These are phyloP conservation scores for Diplosphaera chodatii DNA, from an alignment of 139 green algal species.

Conservation along the genomic window DNA sequence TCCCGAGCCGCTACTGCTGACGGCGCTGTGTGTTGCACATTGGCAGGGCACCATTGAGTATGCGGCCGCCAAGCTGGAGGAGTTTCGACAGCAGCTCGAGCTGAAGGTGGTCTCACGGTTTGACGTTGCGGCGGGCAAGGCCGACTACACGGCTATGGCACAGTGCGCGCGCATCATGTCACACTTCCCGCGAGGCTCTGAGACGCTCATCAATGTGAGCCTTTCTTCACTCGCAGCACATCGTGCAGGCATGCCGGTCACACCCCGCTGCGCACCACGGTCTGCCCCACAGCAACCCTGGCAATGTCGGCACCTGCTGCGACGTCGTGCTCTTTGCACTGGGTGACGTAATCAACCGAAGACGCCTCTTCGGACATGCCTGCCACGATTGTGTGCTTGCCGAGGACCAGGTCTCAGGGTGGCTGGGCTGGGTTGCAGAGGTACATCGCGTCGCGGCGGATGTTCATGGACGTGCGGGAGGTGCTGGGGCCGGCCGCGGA, in stretches of 20 bases:
- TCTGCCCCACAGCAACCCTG: too few relatives aligned
- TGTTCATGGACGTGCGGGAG: conserved; percentile 43
- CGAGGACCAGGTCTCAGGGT: too few relatives aligned
- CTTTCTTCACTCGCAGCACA: neutral
- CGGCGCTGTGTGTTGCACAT: too few relatives aligned
- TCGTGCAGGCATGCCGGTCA: too few relatives aligned
- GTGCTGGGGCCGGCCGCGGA: conserved; percentile 6
- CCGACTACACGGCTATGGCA: conserved; percentile 44
- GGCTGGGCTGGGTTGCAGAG: conserved; percentile 22
- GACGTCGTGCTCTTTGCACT: too few relatives aligned
- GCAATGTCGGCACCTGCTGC: too few relatives aligned
- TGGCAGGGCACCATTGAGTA: conserved; percentile 35
- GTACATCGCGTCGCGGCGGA: conserved; percentile 43
- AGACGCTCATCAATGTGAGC: conserved; percentile 12
- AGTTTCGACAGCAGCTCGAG: conserved; percentile 56
- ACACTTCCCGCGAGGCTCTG: conserved; percentile 26
- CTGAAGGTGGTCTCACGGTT: conserved; percentile 57
- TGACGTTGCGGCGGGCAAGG: conserved; percentile 35
- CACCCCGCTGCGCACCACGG: too few relatives aligned
- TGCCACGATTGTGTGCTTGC: too few relatives aligned
- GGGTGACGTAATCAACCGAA: too few relatives aligned
- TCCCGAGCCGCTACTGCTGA: too few relatives aligned
- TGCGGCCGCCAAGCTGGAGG: conserved; percentile 39
- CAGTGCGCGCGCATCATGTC: conserved; percentile 59
- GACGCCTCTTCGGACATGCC: too few relatives aligned